Base-by-base conservation (phyloP, 345 rosid genomes). In the Erysimum cheiranthoides region DNA sequence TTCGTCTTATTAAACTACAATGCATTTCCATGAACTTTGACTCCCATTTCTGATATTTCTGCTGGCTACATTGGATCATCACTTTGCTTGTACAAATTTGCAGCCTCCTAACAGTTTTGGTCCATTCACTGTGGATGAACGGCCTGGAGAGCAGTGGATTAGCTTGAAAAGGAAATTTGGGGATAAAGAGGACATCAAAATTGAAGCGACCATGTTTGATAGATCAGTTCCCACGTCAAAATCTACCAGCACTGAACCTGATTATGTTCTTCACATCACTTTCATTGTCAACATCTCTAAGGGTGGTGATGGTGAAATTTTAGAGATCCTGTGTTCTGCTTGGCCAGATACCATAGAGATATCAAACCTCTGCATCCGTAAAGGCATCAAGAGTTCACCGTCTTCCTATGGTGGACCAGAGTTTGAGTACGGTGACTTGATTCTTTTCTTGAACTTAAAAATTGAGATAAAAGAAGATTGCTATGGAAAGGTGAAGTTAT, bases 141-240 rank as follows among this genome's bases (percentile, higher is more conserved):
- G 80, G 32, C 84, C 90, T 25, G 97, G 99, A 50, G 93, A 95
- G 81, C 97, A 87, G n/a, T 95, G 99, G 97, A 82, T 92, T 76
- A 85, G 81, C 70, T 66, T 95, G 86, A 82, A 62, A 57, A 84
- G 89, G 50, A 87, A 71, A 74, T 92, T 77, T 72, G 83, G 84
- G 14, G 88, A 76, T n/a, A 83, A 73, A 10, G 97, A 90, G 76
- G 90, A 88, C 61, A 86, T 95, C 61, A 88, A 78, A 47, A 80
- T 95, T 14, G 98, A 92, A 82, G 97, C 90, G 39, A 94, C 96
- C 49, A 86, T 92, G 91, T 86, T 92, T 78, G 96, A 92, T 80
- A 92, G 79, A 58, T 84, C 86, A 6, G 40, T 86, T 74, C 86
- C 96, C 2, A 25, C 73, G 16, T 53, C 88, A 14, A 79, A 81